Evolutionary conservation across 768 basidiomycete species (phyloP).

Genomic region (Polyporus arcularius): DNA sequence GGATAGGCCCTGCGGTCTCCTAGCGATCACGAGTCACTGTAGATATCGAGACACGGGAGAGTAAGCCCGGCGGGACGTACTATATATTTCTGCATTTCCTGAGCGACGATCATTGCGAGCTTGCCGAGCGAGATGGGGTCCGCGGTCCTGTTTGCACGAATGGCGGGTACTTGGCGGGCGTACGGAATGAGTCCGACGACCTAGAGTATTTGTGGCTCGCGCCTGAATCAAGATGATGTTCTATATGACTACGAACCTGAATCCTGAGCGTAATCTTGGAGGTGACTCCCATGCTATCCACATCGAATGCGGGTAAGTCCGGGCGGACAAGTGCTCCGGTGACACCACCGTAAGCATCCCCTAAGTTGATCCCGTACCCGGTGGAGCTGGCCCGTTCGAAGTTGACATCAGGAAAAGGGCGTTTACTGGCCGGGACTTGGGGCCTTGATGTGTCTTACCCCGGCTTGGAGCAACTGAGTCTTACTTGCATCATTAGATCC

Average conservation of each 20-base stretch:
- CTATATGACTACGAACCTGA: not conserved
- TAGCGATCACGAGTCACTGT: not conserved
- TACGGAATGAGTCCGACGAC: not conserved
- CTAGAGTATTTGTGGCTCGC: not conserved
- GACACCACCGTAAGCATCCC: too few relatives aligned
- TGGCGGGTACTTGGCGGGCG: conserved; percentile 6
- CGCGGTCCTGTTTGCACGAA: not conserved
- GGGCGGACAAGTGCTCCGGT: too few relatives aligned
- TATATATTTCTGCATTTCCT: not conserved
- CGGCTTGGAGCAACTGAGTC: too few relatives aligned
- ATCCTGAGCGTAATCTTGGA: conserved; percentile 7
- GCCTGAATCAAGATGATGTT: too few relatives aligned
- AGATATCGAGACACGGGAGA: not conserved
- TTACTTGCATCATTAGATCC: too few relatives aligned
- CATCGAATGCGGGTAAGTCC: too few relatives aligned
- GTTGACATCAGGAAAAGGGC: too few relatives aligned
- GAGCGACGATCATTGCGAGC: conserved; percentile 1
- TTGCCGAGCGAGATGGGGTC: not conserved
- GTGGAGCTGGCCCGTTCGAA: too few relatives aligned
- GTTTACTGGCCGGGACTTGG: too few relatives aligned
- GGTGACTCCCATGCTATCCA: too few relatives aligned
- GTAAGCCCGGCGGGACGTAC: not conserved
- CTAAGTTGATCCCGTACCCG: too few relatives aligned
- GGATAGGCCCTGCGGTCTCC: not conserved
- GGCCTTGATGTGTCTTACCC: too few relatives aligned